Percentiles rank a stretch among this genome's conserved stretches.
These are phyloP conservation scores for Arthrobotrys sinensis DNA, from an alignment of 2,329 filamentous ascomycete species.

Conservation along the genomic window DNA sequence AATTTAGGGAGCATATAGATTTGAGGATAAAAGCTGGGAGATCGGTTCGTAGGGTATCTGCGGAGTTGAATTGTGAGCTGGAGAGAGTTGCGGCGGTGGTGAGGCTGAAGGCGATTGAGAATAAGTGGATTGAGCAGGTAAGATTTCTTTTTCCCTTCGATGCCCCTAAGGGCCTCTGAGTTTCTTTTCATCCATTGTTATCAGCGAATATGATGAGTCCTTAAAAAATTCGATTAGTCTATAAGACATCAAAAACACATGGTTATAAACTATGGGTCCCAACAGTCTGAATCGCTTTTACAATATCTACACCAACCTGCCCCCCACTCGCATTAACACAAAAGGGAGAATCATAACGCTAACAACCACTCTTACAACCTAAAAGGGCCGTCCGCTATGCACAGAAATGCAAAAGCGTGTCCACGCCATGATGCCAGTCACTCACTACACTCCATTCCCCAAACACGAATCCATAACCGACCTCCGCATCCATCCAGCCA, in stretches of 20 bases:
- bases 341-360: neutral
- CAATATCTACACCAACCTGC: slow-evolving; percentile 18
- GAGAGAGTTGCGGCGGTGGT: slow-evolving; percentile 88
- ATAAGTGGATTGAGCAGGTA: slow-evolving; percentile 82
- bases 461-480: slow-evolving; percentile 69
- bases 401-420: slow-evolving; percentile 62
- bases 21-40: slow-evolving; percentile 77
- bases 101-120: slow-evolving; percentile 87
- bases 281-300: slow-evolving; percentile 54
- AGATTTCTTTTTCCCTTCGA: slow-evolving; percentile 67
- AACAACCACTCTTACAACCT: neutral
- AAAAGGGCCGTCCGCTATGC: slow-evolving; percentile 49
- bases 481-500: slow-evolving; percentile 62
- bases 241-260: slow-evolving; percentile 63
- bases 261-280: slow-evolving; percentile 63
- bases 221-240: slow-evolving; percentile 64
- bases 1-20: slow-evolving; percentile 81
- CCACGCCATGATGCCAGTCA: slow-evolving; percentile 63
- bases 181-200: slow-evolving; percentile 40
- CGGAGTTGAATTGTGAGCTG: slow-evolving; percentile 83
- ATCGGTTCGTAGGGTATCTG: slow-evolving; percentile 82
- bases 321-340: slow-evolving; percentile 1
- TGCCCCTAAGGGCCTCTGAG: slow-evolving; percentile 34
- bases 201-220: slow-evolving; percentile 63
- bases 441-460: slow-evolving; percentile 31